These are phyloP conservation scores for Gracilaria domingensis DNA, from an alignment of 23 red algal genomes.

Conservation along the genomic window DNA sequence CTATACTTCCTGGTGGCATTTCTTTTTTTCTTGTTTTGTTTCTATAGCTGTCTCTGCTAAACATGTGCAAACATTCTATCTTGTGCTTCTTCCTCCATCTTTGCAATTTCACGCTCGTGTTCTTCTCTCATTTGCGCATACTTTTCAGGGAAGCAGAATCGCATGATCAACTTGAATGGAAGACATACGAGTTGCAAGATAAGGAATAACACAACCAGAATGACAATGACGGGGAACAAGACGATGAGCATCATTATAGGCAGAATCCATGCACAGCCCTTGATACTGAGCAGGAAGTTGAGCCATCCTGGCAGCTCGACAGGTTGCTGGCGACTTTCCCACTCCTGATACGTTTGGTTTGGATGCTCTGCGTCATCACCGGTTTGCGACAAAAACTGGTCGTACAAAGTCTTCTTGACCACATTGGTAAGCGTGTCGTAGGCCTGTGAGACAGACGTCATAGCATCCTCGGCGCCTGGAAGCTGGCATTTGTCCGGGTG, in stretches of 20 bases:
- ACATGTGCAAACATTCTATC: constrained; percentile 81
- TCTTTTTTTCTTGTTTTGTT: constrained; percentile 6
- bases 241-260: constrained; percentile 71
- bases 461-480: constrained; percentile 83
- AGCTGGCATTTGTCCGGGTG: constrained; percentile 96
- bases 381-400: constrained; percentile 90
- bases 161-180: constrained; percentile 60
- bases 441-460: constrained; percentile 88
- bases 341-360: constrained; percentile 95
- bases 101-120: constrained; percentile 50
- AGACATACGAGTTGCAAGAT: constrained; percentile 67
- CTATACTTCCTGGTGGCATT: constrained; percentile 1
- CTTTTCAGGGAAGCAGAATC: constrained; percentile 79
- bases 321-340: constrained; percentile 91
- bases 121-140: constrained; percentile 65
- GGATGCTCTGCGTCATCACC: constrained; percentile 67
- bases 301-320: constrained; percentile 90
- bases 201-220: constrained; percentile 72
- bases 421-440: constrained; percentile 92
- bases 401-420: constrained; percentile 93
- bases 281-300: constrained; percentile 64
- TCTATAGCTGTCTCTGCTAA: constrained; percentile 11
- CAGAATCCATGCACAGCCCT: constrained; percentile 76
- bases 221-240: constrained; percentile 79
- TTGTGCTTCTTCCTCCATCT: constrained; percentile 75